Base-by-base conservation (phyloP, 768 basidiomycete genomes). In the Lentinula lateritia region DNA sequence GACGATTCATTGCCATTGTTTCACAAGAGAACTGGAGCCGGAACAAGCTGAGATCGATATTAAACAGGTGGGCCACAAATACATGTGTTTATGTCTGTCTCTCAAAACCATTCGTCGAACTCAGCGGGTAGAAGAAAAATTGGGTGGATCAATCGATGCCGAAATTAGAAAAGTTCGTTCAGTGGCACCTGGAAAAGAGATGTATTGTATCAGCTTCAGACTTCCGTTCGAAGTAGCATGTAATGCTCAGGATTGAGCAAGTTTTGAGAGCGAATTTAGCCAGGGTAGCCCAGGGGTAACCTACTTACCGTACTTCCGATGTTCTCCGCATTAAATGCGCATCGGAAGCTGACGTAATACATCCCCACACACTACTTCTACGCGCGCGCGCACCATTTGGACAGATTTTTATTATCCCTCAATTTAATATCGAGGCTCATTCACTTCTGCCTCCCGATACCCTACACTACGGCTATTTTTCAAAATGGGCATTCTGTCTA, bases 181-280 rank as follows among this genome's bases (percentile, higher is more conserved):
- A 9, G 97, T 98, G 9, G 94, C 97, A 1, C 96, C 96, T 6
- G 90, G 86, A 74, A 98, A 99, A 75, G 89, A 94, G 68, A 98
- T 98, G 96, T 98, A 95, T 73, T 95, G 96, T 73, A 83, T 99
- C 59, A 90, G 90, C 72, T 98, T 99, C 80, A 73, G 84, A 64
- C 77, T 92, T 8, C 87, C 88, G 18, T 70, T 70, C 50, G 72
- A 68, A 41, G 77, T 78, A 8, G 81, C 80, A 5, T 76, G 72
- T 55, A 20, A 41, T 18, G 8, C 50, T 32, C 13, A 53, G 52
- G 5, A 34, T 18, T 53, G 32, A 53, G 70, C 56, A 20, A 32
- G 34, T 57, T 13, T 10, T 38, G 35, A 45, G 34, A 5, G 48
- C 38, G 61, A 34, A 50, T 55, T 38, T 41, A 35, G 43, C 43